Base-by-base conservation (phyloP, 306 rosid species). In the Fagus sylvatica region DNA sequence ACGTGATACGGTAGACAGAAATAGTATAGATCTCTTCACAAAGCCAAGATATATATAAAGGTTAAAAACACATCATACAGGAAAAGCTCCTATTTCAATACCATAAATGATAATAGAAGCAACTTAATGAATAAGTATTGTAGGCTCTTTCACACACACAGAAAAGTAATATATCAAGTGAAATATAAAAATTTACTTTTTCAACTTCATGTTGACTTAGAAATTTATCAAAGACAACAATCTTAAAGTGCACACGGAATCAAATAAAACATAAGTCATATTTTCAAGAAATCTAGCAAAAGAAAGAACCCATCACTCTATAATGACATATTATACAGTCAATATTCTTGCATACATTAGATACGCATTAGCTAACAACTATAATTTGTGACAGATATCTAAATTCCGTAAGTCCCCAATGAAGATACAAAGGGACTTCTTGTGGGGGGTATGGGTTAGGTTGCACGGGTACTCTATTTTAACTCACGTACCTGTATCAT, bases 11-110 rank as follows among this genome's bases (percentile, higher is more conserved):
- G 34, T 30, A 22, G 48, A 76, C 64, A 15, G 22, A 56, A 80
- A 72, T 17, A 3, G 2, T 4, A 43, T 73, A 76, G 60, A 80
- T 79, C 54, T 61, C 74, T 48, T 60, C 4, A 78, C 37, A 68
- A 49, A 40, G 71, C 39, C 69, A 74, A 2, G 56, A 53, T 13
- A 32, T 8, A 16, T 16, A 73, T 7, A 54, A 80, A 69, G 69
- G 53, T 37, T 22, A 36, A 15, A 60, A 55, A 33, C n/a, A 15
- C 4, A 39, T 22, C 15, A 65, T 3, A 17, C 28, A 5, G 30
- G 43, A 2, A 64, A 64, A 64, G 69, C 22, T 34, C 43, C 46
- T 8, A 64, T 6, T 37, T 39, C 12, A n/a, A 8, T 39, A 17
- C 30, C 9, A 6, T 65, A 36, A 19, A 65, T 2, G 1, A 37